Conservation (phyloP, 2,329 filamentous ascomycete genomes). For the Cryphonectria naterciae region DNA sequence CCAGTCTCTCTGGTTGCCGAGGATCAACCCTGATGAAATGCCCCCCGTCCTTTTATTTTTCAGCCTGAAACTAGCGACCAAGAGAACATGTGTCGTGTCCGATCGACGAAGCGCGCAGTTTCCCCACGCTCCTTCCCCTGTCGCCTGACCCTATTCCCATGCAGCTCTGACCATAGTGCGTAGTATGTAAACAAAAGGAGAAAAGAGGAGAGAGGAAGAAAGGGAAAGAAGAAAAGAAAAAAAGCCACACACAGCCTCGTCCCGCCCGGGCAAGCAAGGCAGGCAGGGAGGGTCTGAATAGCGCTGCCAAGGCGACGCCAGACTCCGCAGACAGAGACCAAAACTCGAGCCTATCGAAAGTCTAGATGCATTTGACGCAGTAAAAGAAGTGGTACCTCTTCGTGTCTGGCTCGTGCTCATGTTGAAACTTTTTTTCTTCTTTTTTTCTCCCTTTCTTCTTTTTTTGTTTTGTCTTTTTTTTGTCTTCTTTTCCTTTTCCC, state of each 20-base stretch:
- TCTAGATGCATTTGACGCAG: neutral
- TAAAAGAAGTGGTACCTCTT: neutral
- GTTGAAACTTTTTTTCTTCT: neutral
- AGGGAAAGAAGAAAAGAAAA: neutral
- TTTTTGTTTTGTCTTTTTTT: neutral
- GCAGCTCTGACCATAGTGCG: neutral
- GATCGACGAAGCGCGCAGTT: neutral
- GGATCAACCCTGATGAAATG: neutral
- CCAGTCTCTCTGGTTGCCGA: neutral
- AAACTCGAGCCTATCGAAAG: neutral
- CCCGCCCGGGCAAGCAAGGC: neutral
- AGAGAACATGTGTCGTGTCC: neutral
- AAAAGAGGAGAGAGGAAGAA: neutral
- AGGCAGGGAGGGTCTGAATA: neutral
- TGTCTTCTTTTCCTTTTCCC: neutral
- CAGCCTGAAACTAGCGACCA: neutral
- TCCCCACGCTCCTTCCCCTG: neutral
- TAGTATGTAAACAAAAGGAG: neutral
- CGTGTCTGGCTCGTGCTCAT: neutral
- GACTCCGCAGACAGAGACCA: neutral
- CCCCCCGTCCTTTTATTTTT: neutral
- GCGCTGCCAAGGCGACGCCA: conserved; percentile 2
- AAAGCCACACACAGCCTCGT: neutral
- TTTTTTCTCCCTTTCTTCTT: too few relatives aligned
- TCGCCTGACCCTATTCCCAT: neutral